These are phyloP conservation scores for Candida tetrigidarum DNA, from an alignment of 1,139 yeast species.

Conservation along the genomic window DNA sequence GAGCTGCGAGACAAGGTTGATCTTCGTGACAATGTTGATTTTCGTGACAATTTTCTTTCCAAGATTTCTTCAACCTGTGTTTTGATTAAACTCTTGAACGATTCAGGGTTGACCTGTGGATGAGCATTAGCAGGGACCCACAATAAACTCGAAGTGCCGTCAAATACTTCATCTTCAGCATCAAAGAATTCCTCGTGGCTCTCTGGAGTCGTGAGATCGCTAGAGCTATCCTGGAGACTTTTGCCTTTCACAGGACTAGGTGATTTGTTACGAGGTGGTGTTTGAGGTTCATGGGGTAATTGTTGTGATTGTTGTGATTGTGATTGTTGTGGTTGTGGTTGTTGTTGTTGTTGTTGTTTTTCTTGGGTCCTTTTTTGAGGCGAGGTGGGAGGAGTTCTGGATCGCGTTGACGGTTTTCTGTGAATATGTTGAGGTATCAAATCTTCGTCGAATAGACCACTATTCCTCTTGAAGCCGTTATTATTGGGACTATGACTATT, in stretches of 20 bases:
- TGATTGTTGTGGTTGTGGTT: constrained; percentile 4
- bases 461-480: neutral
- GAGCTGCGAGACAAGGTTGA: constrained; percentile 31
- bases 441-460: constrained; percentile 13
- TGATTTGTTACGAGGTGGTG: constrained; percentile 10
- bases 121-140: constrained; percentile 98
- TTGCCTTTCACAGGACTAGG: constrained; percentile 13
- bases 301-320: constrained; percentile 4
- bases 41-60: constrained; percentile 30
- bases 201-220: constrained; percentile 18
- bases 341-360: constrained; percentile 4
- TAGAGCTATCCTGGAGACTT: constrained; percentile 11
- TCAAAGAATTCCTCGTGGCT: constrained; percentile 27
- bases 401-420: constrained; percentile 6
- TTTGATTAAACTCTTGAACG: constrained; percentile 81
- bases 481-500: constrained; percentile 1
- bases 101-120: constrained; percentile 93
- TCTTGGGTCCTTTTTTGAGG: constrained; percentile 7
- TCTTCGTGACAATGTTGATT: constrained; percentile 34
- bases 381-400: constrained; percentile 9
- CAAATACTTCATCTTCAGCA: constrained; percentile 32
- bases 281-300: constrained; percentile 9
- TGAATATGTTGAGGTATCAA: constrained; percentile 12
- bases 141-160: constrained; percentile 39
- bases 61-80: constrained; percentile 77